Base-by-base conservation (phyloP, 2,329 filamentous ascomycete species). In the Pleurostoma richardsiae region DNA sequence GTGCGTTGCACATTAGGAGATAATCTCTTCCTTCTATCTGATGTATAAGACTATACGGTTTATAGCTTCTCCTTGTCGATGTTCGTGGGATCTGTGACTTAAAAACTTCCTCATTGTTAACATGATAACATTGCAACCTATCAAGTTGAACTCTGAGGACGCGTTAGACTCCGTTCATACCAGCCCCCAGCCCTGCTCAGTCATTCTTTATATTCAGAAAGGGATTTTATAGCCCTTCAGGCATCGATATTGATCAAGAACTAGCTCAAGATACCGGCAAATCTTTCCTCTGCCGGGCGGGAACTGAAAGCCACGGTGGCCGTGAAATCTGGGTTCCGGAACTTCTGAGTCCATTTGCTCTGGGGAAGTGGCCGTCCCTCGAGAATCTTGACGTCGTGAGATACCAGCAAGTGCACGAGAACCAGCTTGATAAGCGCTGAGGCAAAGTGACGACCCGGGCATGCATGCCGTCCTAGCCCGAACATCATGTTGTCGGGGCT, bases 391-490 rank as follows among this genome's bases (percentile, higher is more conserved):
- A 64, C 51, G n/a, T 68, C 63, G 33, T 63, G 66, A 29, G 46
- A 45, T 41, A 62, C 40, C 29, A 68, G 10, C 6, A 56, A 40
- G 11, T 55, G 52, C 7, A 58, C 56, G 8, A 68, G 41, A 5
- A 67, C 54, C 57, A 67, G 58, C 59, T 68, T 67, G 49, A 68
- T 59, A 51, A 66, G 60, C 38, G 63, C 62, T 10, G 58, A 58
- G 3, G 65, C 65, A 45, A 68, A 67, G 57, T 66, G 68, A 10
- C 66, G 53, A 0, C 66, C 66, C 0, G 66, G 66, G 41, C 65
- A 69, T 1, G 69, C 65, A 47, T 71, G 69, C 0, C 63, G 59
- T 4, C 70, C 70, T 46, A 65, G 67, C 1, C 69, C 69, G 43
- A 70, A 72, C 4, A 54, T 52, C 50, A 69, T 56, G 40, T 60